Conservation (phyloP, 192 early-diverging fungal species). For the Backusella parvicylindrica region DNA sequence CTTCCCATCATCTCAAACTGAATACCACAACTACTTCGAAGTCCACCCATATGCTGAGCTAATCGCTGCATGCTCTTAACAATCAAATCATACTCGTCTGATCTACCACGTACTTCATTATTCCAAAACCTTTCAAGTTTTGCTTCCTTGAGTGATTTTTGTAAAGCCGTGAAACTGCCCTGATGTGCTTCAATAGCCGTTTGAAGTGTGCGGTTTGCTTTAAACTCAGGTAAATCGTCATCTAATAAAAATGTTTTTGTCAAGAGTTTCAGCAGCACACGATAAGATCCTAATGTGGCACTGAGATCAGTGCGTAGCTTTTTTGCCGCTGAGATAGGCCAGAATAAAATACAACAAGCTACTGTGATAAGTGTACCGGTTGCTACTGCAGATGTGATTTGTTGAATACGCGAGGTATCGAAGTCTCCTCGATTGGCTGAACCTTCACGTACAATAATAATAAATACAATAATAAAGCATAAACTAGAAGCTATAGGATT, state of each 20-base stretch:
- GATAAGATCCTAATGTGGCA: conserved; percentile 54
- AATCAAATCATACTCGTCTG: conserved; percentile 41
- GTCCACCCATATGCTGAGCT: conserved; percentile 65
- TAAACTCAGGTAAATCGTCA: conserved; percentile 48
- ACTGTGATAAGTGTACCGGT: conserved; percentile 43
- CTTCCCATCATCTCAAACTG: conserved; percentile 55
- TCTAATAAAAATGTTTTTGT: conserved; percentile 65
- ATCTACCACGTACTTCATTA: conserved; percentile 46
- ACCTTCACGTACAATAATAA: conserved; percentile 50
- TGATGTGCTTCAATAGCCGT: conserved; percentile 58
- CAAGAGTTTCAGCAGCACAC: conserved; percentile 55
- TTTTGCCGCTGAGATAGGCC: conserved; percentile 53
- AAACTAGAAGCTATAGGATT: conserved; percentile 36
- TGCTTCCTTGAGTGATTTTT: conserved; percentile 53
- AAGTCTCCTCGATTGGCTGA: conserved; percentile 41
- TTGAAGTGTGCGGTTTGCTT: conserved; percentile 54
- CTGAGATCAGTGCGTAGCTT: conserved; percentile 50
- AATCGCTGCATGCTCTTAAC: conserved; percentile 61
- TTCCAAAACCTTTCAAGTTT: conserved; percentile 51
- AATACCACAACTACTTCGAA: conserved; percentile 69
- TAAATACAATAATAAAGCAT: conserved; percentile 50
- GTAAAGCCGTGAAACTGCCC: conserved; percentile 53
- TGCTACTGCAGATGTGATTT: conserved; percentile 41
- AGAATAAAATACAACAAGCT: conserved; percentile 39
- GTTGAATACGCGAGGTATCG: conserved; percentile 36